Evolutionary conservation across 1,284 basidiomycete species (phyloP).

Genomic region (Phenoliferia sp.): DNA sequence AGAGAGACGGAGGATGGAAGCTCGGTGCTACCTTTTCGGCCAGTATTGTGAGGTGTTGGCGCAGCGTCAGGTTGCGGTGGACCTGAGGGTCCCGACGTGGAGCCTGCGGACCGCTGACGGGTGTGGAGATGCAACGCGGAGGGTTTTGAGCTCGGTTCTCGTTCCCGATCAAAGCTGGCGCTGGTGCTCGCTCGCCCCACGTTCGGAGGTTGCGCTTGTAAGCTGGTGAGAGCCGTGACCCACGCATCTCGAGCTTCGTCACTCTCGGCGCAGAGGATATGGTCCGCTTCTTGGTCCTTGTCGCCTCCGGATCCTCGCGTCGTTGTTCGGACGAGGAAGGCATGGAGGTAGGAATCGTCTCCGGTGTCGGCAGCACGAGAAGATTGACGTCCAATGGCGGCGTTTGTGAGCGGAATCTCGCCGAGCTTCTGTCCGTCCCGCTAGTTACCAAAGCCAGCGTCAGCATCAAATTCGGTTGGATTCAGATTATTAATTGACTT

Average conservation of each 20-base stretch:
- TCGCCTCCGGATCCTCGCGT: conserved; percentile 42
- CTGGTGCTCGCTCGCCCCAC: background rate
- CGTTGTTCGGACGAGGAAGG: conserved; percentile 82
- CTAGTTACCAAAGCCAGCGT: conserved; percentile 45
- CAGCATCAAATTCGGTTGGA: conserved; percentile 19
- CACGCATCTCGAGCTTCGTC: conserved; percentile 87
- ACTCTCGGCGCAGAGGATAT: conserved; percentile 93
- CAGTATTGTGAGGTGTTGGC: background rate
- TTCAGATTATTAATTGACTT: conserved; percentile 43
- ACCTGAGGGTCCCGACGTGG: background rate
- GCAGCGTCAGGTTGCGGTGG: background rate
- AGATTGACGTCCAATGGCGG: conserved; percentile 41
- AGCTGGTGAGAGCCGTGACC: conserved; percentile 84
- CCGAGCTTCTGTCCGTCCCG: conserved; percentile 85
- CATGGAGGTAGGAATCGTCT: conserved; percentile 91
- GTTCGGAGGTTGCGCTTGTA: conserved; percentile 34
- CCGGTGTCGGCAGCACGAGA: conserved; percentile 73
- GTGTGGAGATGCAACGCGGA: background rate
- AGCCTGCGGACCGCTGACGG: background rate
- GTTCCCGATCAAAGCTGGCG: conserved; percentile 1
- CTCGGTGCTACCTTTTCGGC: conserved; percentile 11
- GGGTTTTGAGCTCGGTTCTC: background rate
- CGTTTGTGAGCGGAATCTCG: conserved; percentile 55
- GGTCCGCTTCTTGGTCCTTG: conserved; percentile 63
- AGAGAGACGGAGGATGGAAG: conserved; percentile 29